Conservation (phyloP, 306 rosid genomes). For the Lathyrus oleraceus region DNA sequence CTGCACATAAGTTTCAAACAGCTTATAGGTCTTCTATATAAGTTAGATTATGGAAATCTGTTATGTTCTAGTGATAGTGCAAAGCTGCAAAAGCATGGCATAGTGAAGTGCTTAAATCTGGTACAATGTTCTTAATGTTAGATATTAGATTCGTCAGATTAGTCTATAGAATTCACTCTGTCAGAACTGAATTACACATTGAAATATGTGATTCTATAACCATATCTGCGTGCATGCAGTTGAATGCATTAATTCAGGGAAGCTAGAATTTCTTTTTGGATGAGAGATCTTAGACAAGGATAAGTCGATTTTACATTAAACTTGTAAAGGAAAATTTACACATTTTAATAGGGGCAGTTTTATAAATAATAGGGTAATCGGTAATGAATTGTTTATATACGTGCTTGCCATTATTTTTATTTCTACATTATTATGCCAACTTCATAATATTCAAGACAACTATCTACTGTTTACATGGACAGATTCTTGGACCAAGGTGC, state of each 20-base stretch:
- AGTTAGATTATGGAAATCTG: constrained; percentile 7
- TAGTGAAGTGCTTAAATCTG: background rate
- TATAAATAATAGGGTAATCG: constrained; percentile 25
- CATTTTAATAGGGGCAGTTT: background rate
- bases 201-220: constrained; percentile 28
- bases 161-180: constrained; percentile 17
- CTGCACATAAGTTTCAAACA: constrained; percentile 16
- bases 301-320: constrained; percentile 15
- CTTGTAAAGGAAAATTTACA: constrained; percentile 3
- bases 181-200: constrained; percentile 10
- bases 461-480: constrained; percentile 34
- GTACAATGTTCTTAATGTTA: constrained; percentile 12
- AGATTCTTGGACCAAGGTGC: constrained; percentile 55
- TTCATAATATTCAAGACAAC: constrained; percentile 1
- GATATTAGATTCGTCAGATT: constrained; percentile 26
- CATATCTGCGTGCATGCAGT: constrained; percentile 22
- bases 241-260: constrained; percentile 10
- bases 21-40: constrained; percentile 8
- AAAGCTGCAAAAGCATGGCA: constrained; percentile 11
- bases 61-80: background rate
- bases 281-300: constrained; percentile 27
- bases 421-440: constrained; percentile 9
- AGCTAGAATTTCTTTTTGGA: constrained; percentile 8
- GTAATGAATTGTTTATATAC: constrained; percentile 17
- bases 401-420: constrained; percentile 8